These are phyloP conservation scores for Rubia tinctorum DNA, from an alignment of 305 asterid species.

Conservation along the genomic window DNA sequence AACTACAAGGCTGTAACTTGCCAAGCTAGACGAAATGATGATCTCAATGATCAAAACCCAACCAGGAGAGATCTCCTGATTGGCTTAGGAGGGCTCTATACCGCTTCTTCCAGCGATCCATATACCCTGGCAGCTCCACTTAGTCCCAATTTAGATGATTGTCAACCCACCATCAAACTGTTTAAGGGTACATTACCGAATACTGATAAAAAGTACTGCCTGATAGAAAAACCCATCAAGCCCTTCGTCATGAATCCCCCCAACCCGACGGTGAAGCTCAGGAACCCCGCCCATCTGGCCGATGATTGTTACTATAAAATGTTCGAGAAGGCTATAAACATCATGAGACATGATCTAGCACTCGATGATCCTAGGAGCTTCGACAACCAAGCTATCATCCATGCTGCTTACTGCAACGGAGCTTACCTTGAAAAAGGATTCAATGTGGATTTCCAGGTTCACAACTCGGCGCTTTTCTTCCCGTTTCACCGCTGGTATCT, in stretches of 20 bases:
- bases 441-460: too few species aligned
- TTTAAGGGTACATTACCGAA: constrained; percentile 12
- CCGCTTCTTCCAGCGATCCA: constrained; percentile 31
- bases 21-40: background rate
- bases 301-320: too few species aligned
- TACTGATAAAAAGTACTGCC: background rate
- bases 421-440: too few species aligned
- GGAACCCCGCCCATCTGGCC: too few species aligned
- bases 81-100: constrained; percentile 56
- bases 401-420: constrained; percentile 84
- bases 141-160: constrained; percentile 30
- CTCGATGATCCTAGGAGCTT: too few species aligned
- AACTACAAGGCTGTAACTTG: background rate
- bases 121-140: constrained; percentile 43
- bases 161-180: constrained; percentile 32
- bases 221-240: constrained; percentile 13
- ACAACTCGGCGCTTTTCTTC: constrained; percentile 62
- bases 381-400: constrained; percentile 75
- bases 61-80: constrained; percentile 42
- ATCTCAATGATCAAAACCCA: background rate
- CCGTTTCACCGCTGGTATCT: constrained; percentile 71
- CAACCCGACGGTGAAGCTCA: background rate
- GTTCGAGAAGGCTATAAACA: too few species aligned
- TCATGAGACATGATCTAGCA: too few species aligned
- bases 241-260: constrained; percentile 37